Conservation (phyloP, 2,329 filamentous ascomycete genomes). For the Leptodontidium sp. region DNA sequence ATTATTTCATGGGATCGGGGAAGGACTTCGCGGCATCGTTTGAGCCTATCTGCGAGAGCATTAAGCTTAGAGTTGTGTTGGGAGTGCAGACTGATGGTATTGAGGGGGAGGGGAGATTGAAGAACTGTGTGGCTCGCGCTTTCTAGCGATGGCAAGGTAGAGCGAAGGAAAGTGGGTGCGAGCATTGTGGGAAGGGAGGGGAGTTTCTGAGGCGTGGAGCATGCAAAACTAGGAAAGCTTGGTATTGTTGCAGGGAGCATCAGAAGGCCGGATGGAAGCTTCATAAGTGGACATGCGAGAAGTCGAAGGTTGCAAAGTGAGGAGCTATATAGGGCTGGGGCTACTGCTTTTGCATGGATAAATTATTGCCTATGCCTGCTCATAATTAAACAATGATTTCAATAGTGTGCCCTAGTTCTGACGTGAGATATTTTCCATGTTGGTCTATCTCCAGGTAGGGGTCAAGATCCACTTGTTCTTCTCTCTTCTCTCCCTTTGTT, state of each 20-base stretch:
- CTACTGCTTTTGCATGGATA: no score
- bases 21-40: background rate
- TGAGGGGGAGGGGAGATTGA: conserved; percentile 7
- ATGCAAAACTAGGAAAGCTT: conserved; percentile 4
- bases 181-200: conserved; percentile 24
- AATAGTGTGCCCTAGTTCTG: no score
- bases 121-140: conserved; percentile 20
- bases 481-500: no score
- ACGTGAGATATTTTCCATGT: no score
- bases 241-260: conserved; percentile 28
- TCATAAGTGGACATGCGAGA: conserved; percentile 29
- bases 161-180: conserved; percentile 27
- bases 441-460: no score
- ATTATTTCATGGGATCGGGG: conserved; percentile 17
- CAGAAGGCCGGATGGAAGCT: conserved; percentile 21
- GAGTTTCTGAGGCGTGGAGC: conserved; percentile 4
- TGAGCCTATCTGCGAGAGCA: background rate
- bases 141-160: conserved; percentile 29
- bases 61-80: background rate
- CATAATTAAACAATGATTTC: no score
- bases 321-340: no score
- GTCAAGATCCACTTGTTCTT: no score
- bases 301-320: background rate
- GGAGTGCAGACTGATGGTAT: background rate
- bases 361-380: no score